Base-by-base conservation (phyloP, 257 asterid species). In the Parsonsia alboflavescens region DNA sequence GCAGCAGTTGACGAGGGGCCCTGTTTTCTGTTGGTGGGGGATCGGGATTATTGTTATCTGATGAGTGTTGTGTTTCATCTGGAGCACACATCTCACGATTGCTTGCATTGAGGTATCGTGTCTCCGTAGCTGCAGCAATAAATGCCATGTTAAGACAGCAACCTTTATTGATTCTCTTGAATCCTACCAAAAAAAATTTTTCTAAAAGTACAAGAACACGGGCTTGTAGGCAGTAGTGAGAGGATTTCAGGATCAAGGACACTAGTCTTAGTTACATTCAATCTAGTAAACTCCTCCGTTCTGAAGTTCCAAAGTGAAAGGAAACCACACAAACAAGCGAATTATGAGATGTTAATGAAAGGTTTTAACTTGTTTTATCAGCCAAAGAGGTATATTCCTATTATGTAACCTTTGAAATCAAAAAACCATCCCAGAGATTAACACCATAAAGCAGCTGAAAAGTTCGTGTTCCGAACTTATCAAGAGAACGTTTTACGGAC, bases 1-100 rank as follows among this genome's bases (percentile, higher is more conserved):
- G 88, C 59, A 93, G 93, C 73, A 93, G 91, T 73, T 84, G 93
- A 68, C 82, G 88, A 6, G 85, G 88, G 22, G 83, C 80, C 26
- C 86, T 82, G 63, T 74, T 84, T 46, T 84, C 88, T 54, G 77
- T 9, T 19, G 80, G 80, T 12, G 30, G 68, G 70, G 83, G 80
- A 78, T 79, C 84, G 24, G 86, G 77, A 73, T 64, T 57, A 21
- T 83, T 86, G 74, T 72, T 84, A n/a, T 88, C 91, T 10, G 89
- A 78, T 17, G 91, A 87, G 81, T 75, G 78, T 46, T 80, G 83
- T 30, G 84, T 86, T 73, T 93, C 98, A 42, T 87, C 97, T 1
- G 91, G 96, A 7, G 80, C 91, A 73, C 87, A 85, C 93, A 93
- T 89, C 82, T 91, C 97, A 13, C 98, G 79, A 86, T 87, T 89